Conservation (phyloP, 148 eudicot genomes). For the Nepenthes gracilis region DNA sequence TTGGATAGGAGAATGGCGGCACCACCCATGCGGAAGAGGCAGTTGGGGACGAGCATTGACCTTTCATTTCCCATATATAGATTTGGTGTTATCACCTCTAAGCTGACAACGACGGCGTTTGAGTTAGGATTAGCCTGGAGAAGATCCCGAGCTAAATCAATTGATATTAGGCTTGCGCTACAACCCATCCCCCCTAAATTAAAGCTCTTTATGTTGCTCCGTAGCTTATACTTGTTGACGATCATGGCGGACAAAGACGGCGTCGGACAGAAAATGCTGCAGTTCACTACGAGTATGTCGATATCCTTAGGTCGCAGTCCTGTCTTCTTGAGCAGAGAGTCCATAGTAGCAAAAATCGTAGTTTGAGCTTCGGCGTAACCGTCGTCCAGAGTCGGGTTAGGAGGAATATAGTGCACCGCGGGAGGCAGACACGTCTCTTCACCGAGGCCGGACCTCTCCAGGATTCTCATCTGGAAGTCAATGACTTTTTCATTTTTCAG, state of each 20-base stretch:
- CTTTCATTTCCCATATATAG: too few species aligned
- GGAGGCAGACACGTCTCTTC: conserved; percentile 25
- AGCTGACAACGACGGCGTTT: too few species aligned
- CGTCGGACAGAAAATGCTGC: conserved; percentile 7
- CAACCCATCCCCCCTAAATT: too few species aligned
- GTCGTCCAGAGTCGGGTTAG: conserved; percentile 18
- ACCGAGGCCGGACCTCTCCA: conserved; percentile 32
- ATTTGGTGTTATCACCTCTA: too few species aligned
- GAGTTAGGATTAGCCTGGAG: too few species aligned
- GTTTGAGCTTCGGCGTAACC: conserved; percentile 23
- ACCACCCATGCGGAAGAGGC: too few species aligned
- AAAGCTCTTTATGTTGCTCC: conserved; percentile 28
- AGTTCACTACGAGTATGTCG: conserved; percentile 38
- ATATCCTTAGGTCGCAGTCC: conserved; percentile 18
- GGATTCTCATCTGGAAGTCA: conserved; percentile 25
- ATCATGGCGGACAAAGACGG: conserved; percentile 56
- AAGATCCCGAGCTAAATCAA: too few species aligned
- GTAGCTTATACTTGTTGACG: conserved; percentile 35
- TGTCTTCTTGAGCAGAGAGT: conserved; percentile 17
- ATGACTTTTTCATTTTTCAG: neutral
- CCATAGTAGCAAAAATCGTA: conserved; percentile 22
- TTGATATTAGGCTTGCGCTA: too few species aligned
- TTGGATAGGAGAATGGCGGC: too few species aligned
- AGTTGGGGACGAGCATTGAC: too few species aligned
- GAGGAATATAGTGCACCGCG: conserved; percentile 17